Percentiles rank a stretch among this genome's conserved stretches.
phyloP scores from a whole-genome alignment of 805 yeast species.

The Candida sithepensis region DNA sequence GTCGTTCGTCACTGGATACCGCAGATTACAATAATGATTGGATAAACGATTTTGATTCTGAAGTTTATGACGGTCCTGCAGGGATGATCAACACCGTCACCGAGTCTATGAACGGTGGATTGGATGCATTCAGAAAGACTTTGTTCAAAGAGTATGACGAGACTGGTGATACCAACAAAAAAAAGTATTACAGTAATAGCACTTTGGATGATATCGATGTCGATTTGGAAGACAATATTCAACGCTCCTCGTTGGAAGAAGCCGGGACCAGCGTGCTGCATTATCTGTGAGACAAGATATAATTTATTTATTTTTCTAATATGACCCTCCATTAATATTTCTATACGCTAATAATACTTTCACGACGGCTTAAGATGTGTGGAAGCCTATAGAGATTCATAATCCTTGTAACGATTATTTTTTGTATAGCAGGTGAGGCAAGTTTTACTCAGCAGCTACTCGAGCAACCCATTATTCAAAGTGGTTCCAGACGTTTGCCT shows the following conservation, averaged over 20 bases:
- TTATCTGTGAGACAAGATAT: neutral
- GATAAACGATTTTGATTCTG: constrained; percentile 45
- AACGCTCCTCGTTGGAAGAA: neutral
- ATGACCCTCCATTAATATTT: neutral
- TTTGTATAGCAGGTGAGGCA: too few species aligned
- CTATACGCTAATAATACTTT: too few species aligned
- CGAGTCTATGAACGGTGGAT: constrained; percentile 35
- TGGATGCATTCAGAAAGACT: constrained; percentile 23
- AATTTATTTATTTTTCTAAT: neutral
- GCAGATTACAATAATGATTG: constrained; percentile 32
- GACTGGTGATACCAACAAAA: neutral
- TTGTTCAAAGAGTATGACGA: constrained; percentile 13
- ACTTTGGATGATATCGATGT: neutral
- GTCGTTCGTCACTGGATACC: neutral
- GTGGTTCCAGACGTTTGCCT: too few species aligned
- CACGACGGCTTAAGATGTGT: too few species aligned
- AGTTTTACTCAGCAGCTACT: too few species aligned
- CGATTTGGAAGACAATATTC: neutral
- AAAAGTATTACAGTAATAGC: neutral
- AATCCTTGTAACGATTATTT: too few species aligned
- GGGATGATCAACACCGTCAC: constrained; percentile 65
- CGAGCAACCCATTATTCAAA: too few species aligned
- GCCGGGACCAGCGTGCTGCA: neutral
- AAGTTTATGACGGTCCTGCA: constrained; percentile 59
- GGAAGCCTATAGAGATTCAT: too few species aligned